Conservation (phyloP, 2,329 filamentous ascomycete species). For the Lachnellula hyalina region DNA sequence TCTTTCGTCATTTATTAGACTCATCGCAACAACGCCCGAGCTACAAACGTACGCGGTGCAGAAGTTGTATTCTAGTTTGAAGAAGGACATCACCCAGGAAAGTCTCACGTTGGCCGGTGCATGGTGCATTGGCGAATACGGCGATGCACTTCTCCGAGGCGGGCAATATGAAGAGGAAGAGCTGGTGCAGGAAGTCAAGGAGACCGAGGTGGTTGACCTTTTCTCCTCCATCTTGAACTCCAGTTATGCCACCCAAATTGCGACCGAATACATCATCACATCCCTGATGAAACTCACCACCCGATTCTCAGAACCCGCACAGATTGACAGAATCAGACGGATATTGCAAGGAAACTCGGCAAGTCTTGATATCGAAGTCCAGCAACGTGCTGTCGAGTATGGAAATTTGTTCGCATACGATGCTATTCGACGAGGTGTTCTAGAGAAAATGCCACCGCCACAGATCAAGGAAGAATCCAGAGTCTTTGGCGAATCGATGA, state of each 20-base stretch:
- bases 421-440: conserved; percentile 77
- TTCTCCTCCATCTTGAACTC: conserved; percentile 90
- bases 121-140: conserved; percentile 98
- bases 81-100: conserved; percentile 97
- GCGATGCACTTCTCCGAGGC: conserved; percentile 80
- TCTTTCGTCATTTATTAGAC: conserved; percentile 88
- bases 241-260: conserved; percentile 84
- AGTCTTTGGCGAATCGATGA: conserved; percentile 75
- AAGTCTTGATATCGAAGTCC: conserved; percentile 89
- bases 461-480: conserved; percentile 95
- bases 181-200: conserved; percentile 71
- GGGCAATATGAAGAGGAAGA: conserved; percentile 95
- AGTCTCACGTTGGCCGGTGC: conserved; percentile 87
- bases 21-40: conserved; percentile 91
- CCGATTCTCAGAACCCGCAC: conserved; percentile 73
- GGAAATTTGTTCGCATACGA: conserved; percentile 91
- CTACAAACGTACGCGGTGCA: conserved; percentile 95
- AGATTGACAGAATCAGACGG: conserved; percentile 78
- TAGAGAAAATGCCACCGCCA: conserved; percentile 96
- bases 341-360: conserved; percentile 74
- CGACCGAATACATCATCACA: conserved; percentile 94
- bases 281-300: conserved; percentile 93
- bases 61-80: conserved; percentile 84
- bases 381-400: conserved; percentile 94
- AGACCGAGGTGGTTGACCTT: conserved; percentile 88